A percentile compares a stretch with the other conserved stretches of the same genome.
Evolutionary conservation across 1,284 basidiomycete species (phyloP).

Genomic region (Leccinum griseonigrum): DNA sequence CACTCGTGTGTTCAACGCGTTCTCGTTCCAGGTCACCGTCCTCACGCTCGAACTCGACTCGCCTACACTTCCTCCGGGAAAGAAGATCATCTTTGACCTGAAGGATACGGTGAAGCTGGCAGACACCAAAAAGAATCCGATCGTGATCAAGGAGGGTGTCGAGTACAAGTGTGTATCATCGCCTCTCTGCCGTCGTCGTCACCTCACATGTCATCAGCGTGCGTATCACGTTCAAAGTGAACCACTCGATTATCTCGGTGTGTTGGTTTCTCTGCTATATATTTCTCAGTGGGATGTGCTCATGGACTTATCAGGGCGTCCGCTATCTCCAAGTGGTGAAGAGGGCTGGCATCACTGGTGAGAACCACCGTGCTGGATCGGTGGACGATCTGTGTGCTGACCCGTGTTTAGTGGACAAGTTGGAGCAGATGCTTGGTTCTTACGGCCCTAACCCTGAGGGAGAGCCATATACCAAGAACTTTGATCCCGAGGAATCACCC

Average conservation of each 20-base stretch:
- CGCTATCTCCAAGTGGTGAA: constrained; percentile 87
- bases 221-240: constrained; percentile 76
- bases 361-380: constrained; percentile 4
- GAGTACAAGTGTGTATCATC: constrained; percentile 64
- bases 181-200: neutral
- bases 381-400: constrained; percentile 7
- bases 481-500: constrained; percentile 77
- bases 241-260: constrained; percentile 83
- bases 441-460: constrained; percentile 69
- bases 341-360: constrained; percentile 68
- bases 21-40: constrained; percentile 55
- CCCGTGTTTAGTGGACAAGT: constrained; percentile 66
- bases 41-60: constrained; percentile 70
- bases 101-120: constrained; percentile 44
- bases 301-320: constrained; percentile 52
- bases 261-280: constrained; percentile 18
- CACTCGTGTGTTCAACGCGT: constrained; percentile 9
- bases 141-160: constrained; percentile 81
- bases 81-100: constrained; percentile 58
- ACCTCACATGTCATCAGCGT: constrained; percentile 46
- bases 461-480: constrained; percentile 64
- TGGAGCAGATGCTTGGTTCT: constrained; percentile 90
- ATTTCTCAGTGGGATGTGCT: constrained; percentile 8
- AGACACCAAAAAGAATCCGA: constrained; percentile 65
- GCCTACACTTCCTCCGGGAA: constrained; percentile 61